A percentile compares a stretch with the other conserved stretches of the same genome.
Evolutionary conservation across 202 grass and related monocot species (phyloP).

Genomic region (Hordeum pubiflorum): DNA sequence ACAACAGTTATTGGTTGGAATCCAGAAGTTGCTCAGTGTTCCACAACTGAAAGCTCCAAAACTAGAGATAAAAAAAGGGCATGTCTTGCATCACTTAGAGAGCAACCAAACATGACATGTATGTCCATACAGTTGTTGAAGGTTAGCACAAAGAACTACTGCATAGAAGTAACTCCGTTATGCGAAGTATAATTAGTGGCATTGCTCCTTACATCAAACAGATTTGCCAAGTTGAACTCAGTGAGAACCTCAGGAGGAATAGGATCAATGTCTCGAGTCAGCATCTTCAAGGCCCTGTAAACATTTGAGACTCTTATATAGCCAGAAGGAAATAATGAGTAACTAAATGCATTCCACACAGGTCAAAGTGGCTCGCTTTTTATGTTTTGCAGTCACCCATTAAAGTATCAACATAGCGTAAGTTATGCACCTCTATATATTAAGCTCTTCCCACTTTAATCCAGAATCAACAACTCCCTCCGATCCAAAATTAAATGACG

Average conservation of each 20-base stretch:
- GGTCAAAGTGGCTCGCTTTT: background rate
- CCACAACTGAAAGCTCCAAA: background rate
- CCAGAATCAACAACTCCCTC: constrained; percentile 1
- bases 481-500: too few species aligned
- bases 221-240: constrained; percentile 75
- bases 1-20: constrained; percentile 12
- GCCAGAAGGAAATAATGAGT: constrained; percentile 14
- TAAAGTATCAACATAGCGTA: constrained; percentile 14
- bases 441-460: background rate
- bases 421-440: constrained; percentile 9
- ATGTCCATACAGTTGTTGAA: background rate
- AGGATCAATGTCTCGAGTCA: constrained; percentile 71
- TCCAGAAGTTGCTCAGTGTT: background rate
- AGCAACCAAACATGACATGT: background rate
- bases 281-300: constrained; percentile 68
- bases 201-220: constrained; percentile 68
- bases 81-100: background rate
- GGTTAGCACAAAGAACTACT: background rate
- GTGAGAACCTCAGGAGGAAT: constrained; percentile 67
- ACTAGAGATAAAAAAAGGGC: background rate
- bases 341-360: constrained; percentile 16
- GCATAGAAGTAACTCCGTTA: background rate
- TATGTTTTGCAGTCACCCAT: background rate
- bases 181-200: constrained; percentile 11
- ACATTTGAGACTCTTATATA: constrained; percentile 42